Percentiles rank a stretch among this genome's conserved stretches.
These are phyloP conservation scores for Phyllosticta citriasiana DNA, from an alignment of 2,329 filamentous ascomycete genomes.

Conservation along the genomic window DNA sequence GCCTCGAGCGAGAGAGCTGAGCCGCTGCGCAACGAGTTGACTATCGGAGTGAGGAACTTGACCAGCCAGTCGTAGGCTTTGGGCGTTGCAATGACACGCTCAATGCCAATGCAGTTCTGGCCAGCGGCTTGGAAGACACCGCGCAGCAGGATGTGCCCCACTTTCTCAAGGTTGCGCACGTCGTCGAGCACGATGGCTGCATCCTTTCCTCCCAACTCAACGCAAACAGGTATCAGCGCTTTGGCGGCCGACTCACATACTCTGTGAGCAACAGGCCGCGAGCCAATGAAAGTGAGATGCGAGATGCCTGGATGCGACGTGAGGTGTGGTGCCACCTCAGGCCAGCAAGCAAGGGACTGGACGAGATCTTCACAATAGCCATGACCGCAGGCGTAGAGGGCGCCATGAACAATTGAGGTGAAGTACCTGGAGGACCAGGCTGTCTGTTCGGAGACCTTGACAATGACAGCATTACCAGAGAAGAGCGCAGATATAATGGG, in stretches of 20 bases:
- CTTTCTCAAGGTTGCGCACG: conserved; percentile 53
- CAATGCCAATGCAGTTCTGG: conserved; percentile 96
- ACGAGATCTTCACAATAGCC: conserved; percentile 74
- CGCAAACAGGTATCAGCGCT: conserved; percentile 74
- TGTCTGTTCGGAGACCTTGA: conserved; percentile 92
- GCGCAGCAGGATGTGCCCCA: conserved; percentile 75
- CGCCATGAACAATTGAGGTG: conserved; percentile 63
- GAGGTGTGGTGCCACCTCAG: conserved; percentile 66
- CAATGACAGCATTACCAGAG: conserved; percentile 79
- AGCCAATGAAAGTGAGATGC: conserved; percentile 95
- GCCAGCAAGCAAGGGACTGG: conserved; percentile 82
- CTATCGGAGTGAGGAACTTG: conserved; percentile 59
- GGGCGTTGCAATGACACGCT: conserved; percentile 76
- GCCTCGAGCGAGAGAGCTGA: conserved; percentile 42
- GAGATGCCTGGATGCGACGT: conserved; percentile 76
- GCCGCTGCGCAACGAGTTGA: conserved; percentile 66
- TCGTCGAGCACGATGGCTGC: conserved; percentile 84
- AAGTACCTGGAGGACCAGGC: conserved; percentile 89
- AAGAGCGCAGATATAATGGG: conserved; percentile 88
- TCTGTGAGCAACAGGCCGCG: conserved; percentile 72
- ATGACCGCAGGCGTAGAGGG: conserved; percentile 73
- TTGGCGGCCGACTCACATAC: conserved; percentile 82
- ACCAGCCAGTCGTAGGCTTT: conserved; percentile 67
- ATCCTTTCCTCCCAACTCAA: conserved; percentile 93
- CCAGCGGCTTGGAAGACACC: conserved; percentile 92